phyloP scores from a whole-genome alignment of 169 alveolate species.

The Plasmodium inui region DNA sequence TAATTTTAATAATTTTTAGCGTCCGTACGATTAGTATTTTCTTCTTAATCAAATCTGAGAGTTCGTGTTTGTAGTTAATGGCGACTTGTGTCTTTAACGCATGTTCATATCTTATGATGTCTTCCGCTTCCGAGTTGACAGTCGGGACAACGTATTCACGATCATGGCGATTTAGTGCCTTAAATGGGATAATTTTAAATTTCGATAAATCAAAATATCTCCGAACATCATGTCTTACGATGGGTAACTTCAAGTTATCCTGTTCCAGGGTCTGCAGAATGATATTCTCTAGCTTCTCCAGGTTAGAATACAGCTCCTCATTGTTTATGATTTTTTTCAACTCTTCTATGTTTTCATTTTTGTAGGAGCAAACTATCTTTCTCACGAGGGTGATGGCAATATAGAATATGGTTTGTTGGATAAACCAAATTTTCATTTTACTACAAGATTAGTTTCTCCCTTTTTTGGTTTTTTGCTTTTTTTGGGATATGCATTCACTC shows the following conservation, averaged over 20 bases:
- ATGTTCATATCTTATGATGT: conserved; percentile 51
- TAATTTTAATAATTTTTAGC: conserved; percentile 49
- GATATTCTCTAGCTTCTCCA: conserved; percentile 10
- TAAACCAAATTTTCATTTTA: conserved; percentile 41
- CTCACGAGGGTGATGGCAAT: conserved; percentile 1
- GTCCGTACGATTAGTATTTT: conserved; percentile 24
- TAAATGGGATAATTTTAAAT: not conserved
- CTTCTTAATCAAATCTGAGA: conserved; percentile 27
- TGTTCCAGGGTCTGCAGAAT: conserved; percentile 32
- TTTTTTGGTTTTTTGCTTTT: not conserved
- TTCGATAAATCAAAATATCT: conserved; percentile 3
- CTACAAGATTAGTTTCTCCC: not conserved
- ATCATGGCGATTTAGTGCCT: not conserved
- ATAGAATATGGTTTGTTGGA: conserved; percentile 36
- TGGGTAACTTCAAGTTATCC: conserved; percentile 37
- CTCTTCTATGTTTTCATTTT: conserved; percentile 31
- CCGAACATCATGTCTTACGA: not conserved
- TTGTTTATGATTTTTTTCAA: conserved; percentile 29
- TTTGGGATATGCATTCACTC: not conserved
- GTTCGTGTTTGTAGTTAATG: not conserved
- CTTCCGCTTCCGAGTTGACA: conserved; percentile 1
- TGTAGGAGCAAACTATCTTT: conserved; percentile 21
- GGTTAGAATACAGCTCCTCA: conserved; percentile 5
- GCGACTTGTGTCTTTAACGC: conserved; percentile 16
- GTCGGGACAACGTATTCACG: conserved; percentile 12